Evolutionary conservation across 139 green algal species (phyloP).

Genomic region (Coelastrella sp.): DNA sequence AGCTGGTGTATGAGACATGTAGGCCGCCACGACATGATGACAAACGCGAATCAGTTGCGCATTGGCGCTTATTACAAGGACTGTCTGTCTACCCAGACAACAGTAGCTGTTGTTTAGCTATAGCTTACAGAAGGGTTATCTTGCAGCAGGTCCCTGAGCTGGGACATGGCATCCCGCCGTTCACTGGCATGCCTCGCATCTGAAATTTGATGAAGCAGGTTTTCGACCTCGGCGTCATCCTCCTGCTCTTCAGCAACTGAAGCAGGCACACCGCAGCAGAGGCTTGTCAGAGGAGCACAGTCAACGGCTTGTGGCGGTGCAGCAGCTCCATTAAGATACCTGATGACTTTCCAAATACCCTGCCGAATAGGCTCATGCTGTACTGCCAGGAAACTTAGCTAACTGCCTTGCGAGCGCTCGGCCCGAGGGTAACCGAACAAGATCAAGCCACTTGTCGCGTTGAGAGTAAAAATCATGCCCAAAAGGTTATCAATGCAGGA

Average conservation of each 20-base stretch:
- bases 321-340: not conserved
- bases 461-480: too few relatives aligned
- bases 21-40: not conserved
- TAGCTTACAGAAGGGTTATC: constrained; percentile 62
- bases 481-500: too few relatives aligned
- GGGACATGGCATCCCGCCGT: constrained; percentile 73
- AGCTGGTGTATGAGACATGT: not conserved
- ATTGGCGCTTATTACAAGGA: not conserved
- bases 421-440: not conserved
- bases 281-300: not conserved
- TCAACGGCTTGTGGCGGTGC: not conserved
- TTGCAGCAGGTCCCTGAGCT: constrained; percentile 75
- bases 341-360: constrained; percentile 11
- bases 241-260: constrained; percentile 39
- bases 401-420: not conserved
- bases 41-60: not conserved
- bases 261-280: not conserved
- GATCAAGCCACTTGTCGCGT: too few relatives aligned
- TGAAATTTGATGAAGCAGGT: constrained; percentile 79
- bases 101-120: not conserved
- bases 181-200: constrained; percentile 83
- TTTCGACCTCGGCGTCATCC: constrained; percentile 77
- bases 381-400: not conserved
- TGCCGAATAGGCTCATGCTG: not conserved
- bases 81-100: not conserved